A percentile compares a stretch with the other conserved stretches of the same genome.
phyloP scores from a whole-genome alignment of 1,139 yeast genomes.

The Citeromyces hawaiiensis region DNA sequence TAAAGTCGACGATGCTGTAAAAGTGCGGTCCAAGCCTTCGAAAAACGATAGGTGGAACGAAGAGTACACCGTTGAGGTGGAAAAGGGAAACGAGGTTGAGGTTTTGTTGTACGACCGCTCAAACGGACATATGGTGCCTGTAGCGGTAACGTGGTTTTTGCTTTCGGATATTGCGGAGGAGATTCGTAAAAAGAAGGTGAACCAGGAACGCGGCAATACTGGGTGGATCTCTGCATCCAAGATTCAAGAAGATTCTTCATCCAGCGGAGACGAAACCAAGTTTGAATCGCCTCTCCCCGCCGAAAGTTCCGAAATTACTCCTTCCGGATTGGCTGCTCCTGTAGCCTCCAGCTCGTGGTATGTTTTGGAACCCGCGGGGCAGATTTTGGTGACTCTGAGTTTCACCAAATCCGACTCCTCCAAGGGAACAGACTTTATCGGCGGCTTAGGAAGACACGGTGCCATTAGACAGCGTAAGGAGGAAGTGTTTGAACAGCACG shows the following conservation, averaged over 20 bases:
- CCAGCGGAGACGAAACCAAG: too few relatives aligned
- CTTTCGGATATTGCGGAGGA: conserved; percentile 90
- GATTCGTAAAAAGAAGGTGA: conserved; percentile 79
- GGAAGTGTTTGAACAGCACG: conserved; percentile 90
- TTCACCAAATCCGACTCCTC: conserved; percentile 44
- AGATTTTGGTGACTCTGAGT: conserved; percentile 62
- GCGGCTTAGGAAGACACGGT: conserved; percentile 92
- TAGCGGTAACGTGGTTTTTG: conserved; percentile 87
- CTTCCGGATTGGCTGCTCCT: conserved; percentile 14
- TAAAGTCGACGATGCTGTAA: conserved; percentile 78
- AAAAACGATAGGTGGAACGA: conserved; percentile 81
- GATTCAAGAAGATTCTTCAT: conserved; percentile 15
- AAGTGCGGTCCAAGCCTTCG: conserved; percentile 62
- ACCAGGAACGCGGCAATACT: conserved; percentile 52
- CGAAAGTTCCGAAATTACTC: too few relatives aligned
- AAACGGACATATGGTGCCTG: conserved; percentile 60
- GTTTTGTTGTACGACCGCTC: conserved; percentile 74
- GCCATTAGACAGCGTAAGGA: conserved; percentile 94
- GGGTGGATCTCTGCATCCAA: conserved; percentile 86
- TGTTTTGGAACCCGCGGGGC: conserved; percentile 88
- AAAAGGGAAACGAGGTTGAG: conserved; percentile 85
- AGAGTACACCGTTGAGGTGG: conserved; percentile 67
- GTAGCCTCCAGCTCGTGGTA: conserved; percentile 69
- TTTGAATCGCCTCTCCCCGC: too few relatives aligned
- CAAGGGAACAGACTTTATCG: conserved; percentile 28